Evolutionary conservation across 352 stramenopile species (phyloP), one percentile per base, ranked within the genome.

Genomic region (Pythium rishiriense): DNA sequence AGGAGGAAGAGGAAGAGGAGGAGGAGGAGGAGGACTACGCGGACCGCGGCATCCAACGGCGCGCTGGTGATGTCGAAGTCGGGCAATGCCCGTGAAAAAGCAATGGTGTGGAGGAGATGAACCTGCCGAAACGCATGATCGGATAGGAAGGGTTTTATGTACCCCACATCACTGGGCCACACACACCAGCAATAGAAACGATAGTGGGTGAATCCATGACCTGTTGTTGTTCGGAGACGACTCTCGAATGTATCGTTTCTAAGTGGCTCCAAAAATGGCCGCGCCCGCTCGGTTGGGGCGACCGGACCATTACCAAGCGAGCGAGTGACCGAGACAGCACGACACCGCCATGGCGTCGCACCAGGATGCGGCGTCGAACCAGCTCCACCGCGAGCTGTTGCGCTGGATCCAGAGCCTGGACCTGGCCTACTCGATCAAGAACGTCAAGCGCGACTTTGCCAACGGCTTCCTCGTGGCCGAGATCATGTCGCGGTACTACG

Each of bases 341-440:
- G 43, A 35, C 31, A 35, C 31, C 10, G 10, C 5, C 31, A 66
- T 60, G 59, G 25, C 59, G 49, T 59, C 59, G 19, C 24, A 28
- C 8, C 17, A 55, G 31, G 56, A 56, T 51, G 43, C 59, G 48
- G 57, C 41, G 45, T 22, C 28, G 42, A 94, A 94, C 71, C 88
- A 94, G 76, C 72, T 93, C 47, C 91, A 94, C 59, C 69, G 91
- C 11, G 91, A 98, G 76, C 82, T 97, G 49, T 75, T 98, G 68
- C 83, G 90, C 41, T 98, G 91, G 91, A 90, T 97, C 59, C 91
- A 98, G 80, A 96, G 87, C 66, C 71, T 97, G n/a, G 91, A 98
- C 59, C 68, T 97, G 56, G 88, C 91, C 25, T 97, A 97, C 65
- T 96, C 87, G 12, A 92, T 98, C 65, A 98, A 98, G 73, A 97